Evolutionary conservation across 2,329 filamentous ascomycete species (phyloP), one percentile per base, ranked within the genome.

Genomic region (Phyllachora maydis): DNA sequence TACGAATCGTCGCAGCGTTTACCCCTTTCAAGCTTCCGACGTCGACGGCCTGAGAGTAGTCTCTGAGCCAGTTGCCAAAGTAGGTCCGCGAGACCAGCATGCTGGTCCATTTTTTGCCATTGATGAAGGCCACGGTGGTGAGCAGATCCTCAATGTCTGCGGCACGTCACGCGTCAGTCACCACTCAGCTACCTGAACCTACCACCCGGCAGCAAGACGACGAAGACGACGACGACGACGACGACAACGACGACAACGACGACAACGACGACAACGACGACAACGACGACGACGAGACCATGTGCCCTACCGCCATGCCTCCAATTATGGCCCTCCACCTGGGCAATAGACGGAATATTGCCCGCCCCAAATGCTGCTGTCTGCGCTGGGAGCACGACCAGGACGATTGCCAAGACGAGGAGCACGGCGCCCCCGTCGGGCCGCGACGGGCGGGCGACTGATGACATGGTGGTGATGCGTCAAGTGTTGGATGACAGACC

Each of bases 21-120:
- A 81, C 69, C 29, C 69, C 71, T 48, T 82, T 83, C 30, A 88
- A 47, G 29, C 72, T 79, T 23, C 75, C 75, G 8, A 83, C 71
- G 39, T 85, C 78, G 44, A 85, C 61, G 17, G 77, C 78, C 40
- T 85, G 77, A 8, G 74, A 82, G 44, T 88, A 88, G 50, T 85
- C 78, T 29, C 78, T 64, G 19, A 85, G 54, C 77, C 78, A 88
- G 47, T 88, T 88, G 28, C 78, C 77, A 52, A 85, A 85, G 49
- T 82, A 85, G 15, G 72, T 71, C 26, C 76, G 61, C 48, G 75
- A 74, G 25, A 85, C 60, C 49, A 77, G 65, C 56, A 77, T 70
- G 9, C 68, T 68, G 2, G 74, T 77, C 78, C 78, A 88, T 52
- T 85, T 85, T 42, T 82, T 78, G 28, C 77, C 77, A 32, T 73